Percentiles rank a stretch among this genome's conserved stretches.
These are phyloP conservation scores for Zizania latifolia DNA, from an alignment of 176 grass and related monocot genomes.

Conservation along the genomic window DNA sequence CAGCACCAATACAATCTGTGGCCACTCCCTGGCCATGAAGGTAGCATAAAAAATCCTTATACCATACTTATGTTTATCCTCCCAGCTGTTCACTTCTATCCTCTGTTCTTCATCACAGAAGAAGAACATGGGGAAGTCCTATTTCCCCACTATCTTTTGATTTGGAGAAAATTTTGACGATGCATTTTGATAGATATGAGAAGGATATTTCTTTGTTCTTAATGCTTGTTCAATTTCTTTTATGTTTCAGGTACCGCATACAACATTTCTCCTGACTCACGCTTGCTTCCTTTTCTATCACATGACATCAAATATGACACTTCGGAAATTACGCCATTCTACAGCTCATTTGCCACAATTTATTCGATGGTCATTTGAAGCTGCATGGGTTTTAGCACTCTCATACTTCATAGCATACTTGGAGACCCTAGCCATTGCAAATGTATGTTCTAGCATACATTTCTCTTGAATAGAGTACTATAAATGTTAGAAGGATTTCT, in stretches of 20 bases:
- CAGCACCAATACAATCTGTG: too few relatives aligned
- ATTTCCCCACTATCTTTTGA: neutral
- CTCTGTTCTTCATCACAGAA: neutral
- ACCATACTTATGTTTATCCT: too few relatives aligned
- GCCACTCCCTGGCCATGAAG: too few relatives aligned
- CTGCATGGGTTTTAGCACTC: conserved; percentile 70
- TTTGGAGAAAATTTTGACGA: neutral
- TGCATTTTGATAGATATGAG: neutral
- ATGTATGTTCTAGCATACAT: conserved; percentile 57
- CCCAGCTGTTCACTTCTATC: too few relatives aligned
- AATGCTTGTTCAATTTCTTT: conserved; percentile 15
- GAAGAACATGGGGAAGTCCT: neutral
- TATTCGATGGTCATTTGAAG: conserved; percentile 57
- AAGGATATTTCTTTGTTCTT: neutral
- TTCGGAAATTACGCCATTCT: conserved; percentile 61
- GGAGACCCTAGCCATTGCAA: conserved; percentile 93
- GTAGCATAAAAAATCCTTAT: too few relatives aligned
- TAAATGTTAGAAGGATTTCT: neutral
- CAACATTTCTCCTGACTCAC: conserved; percentile 79
- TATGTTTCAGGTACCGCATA: conserved; percentile 80
- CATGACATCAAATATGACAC: conserved; percentile 85
- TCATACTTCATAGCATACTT: conserved; percentile 93
- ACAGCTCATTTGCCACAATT: conserved; percentile 57
- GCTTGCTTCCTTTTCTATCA: conserved; percentile 93
- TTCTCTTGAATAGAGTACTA: neutral